These are phyloP conservation scores for Ustilago tritici DNA, from an alignment of 1,284 basidiomycete species.

Conservation along the genomic window DNA sequence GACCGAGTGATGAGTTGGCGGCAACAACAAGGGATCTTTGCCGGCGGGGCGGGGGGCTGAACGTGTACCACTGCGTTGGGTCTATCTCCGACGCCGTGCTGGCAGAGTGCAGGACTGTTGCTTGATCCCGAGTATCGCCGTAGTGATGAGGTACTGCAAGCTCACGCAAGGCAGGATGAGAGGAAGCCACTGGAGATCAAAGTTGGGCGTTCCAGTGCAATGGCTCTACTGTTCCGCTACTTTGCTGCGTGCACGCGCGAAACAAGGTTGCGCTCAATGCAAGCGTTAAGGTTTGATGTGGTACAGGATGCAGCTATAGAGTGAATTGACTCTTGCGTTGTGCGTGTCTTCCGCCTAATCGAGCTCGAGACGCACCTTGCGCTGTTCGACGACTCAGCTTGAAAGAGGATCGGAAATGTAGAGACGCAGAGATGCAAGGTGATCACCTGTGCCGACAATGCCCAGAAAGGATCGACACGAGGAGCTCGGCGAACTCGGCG, in stretches of 20 bases:
- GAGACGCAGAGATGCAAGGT: conserved; percentile 5
- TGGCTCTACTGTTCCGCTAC: conserved; percentile 2
- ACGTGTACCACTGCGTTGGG: conserved; percentile 32
- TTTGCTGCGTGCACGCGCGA: conserved; percentile 14
- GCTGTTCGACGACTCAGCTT: not conserved
- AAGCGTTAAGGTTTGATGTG: conserved; percentile 23
- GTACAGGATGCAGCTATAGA: conserved; percentile 9
- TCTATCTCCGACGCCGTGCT: conserved; percentile 30
- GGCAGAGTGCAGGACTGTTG: not conserved
- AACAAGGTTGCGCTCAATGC: conserved; percentile 15
- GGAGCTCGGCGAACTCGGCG: conserved; percentile 25
- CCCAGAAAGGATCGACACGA: not conserved
- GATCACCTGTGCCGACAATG: conserved; percentile 6
- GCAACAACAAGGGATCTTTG: conserved; percentile 22
- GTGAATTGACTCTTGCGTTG: conserved; percentile 12
- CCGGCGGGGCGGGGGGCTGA: conserved; percentile 20
- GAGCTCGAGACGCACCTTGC: conserved; percentile 17
- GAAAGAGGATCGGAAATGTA: no score
- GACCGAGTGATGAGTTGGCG: conserved; percentile 18
- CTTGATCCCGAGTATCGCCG: conserved; percentile 17
- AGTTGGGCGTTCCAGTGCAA: not conserved
- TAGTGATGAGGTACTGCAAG: conserved; percentile 6
- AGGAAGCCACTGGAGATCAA: conserved; percentile 4
- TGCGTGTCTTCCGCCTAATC: conserved; percentile 16
- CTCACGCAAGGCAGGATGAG: not conserved